Conservation (phyloP, 2,329 filamentous ascomycete species). For the Phoma herbarum region DNA sequence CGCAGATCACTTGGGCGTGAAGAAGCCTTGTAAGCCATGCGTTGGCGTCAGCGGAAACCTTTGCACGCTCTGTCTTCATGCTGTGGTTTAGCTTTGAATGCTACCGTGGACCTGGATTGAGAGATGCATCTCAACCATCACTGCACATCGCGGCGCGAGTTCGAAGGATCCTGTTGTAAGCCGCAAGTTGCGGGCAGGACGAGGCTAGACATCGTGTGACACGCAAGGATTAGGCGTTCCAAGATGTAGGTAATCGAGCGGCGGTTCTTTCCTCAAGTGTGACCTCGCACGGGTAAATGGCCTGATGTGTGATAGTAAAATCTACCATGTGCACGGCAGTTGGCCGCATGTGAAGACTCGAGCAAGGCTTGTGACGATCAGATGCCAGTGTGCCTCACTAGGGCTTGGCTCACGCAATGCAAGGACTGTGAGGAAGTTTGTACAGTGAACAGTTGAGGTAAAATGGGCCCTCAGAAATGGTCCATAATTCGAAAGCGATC, state of each 20-base stretch:
- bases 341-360: constrained; percentile 10
- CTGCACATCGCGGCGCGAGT: neutral
- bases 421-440: neutral
- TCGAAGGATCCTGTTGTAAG: constrained; percentile 5
- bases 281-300: constrained; percentile 17
- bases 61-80: neutral
- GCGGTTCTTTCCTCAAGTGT: constrained; percentile 18
- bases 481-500: neutral
- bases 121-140: neutral
- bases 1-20: constrained; percentile 30
- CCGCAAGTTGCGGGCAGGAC: neutral
- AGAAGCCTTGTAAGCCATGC: constrained; percentile 21
- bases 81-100: neutral
- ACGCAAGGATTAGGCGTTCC: constrained; percentile 1
- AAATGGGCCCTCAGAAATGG: neutral
- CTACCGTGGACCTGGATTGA: neutral
- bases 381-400: neutral
- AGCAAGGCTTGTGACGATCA: neutral
- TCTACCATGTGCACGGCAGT: constrained; percentile 9
- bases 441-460: neutral
- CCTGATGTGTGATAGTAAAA: constrained; percentile 14
- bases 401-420: neutral
- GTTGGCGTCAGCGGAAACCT: constrained; percentile 19
- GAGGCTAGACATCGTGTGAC: constrained; percentile 8
- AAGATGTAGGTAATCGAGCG: constrained; percentile 7